A percentile compares a stretch with the other conserved stretches of the same genome.
These are phyloP conservation scores for Candida sanyiensis DNA, from an alignment of 805 yeast species.

Conservation along the genomic window DNA sequence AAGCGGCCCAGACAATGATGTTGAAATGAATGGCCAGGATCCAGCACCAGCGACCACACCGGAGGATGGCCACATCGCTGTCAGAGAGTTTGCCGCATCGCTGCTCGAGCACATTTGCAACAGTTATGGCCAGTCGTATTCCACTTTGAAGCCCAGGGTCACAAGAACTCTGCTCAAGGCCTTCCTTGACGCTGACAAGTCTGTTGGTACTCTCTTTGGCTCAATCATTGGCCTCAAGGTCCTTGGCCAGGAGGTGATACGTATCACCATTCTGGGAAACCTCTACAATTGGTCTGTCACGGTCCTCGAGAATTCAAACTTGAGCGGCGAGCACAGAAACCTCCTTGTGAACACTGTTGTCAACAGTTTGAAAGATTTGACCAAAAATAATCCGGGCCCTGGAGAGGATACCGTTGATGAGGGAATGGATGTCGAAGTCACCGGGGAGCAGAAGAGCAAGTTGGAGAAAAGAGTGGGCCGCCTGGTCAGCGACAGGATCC, in stretches of 20 bases:
- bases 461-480: conserved; percentile 57
- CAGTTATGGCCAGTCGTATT: conserved; percentile 77
- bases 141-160: conserved; percentile 86
- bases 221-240: conserved; percentile 79
- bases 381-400: too few species aligned
- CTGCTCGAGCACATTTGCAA: conserved; percentile 72
- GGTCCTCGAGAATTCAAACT: conserved; percentile 37
- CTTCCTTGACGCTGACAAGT: conserved; percentile 75
- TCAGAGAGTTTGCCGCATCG: conserved; percentile 85
- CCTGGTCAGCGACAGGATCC: conserved; percentile 44
- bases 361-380: conserved; percentile 48
- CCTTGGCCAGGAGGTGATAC: conserved; percentile 81
- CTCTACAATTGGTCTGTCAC: conserved; percentile 70
- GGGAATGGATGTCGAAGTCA: conserved; percentile 34
- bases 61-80: conserved; percentile 38
- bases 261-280: conserved; percentile 81
- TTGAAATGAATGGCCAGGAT: conserved; percentile 1
- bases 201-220: conserved; percentile 89
- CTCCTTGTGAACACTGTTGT: conserved; percentile 46
- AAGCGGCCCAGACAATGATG: background rate
- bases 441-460: conserved; percentile 35
- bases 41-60: conserved; percentile 7
- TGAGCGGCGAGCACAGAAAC: conserved; percentile 39
- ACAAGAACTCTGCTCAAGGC: conserved; percentile 91
- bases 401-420: conserved; percentile 25